These are phyloP conservation scores for Metarhizium humberi DNA, from an alignment of 2,329 filamentous ascomycete species.

Conservation along the genomic window DNA sequence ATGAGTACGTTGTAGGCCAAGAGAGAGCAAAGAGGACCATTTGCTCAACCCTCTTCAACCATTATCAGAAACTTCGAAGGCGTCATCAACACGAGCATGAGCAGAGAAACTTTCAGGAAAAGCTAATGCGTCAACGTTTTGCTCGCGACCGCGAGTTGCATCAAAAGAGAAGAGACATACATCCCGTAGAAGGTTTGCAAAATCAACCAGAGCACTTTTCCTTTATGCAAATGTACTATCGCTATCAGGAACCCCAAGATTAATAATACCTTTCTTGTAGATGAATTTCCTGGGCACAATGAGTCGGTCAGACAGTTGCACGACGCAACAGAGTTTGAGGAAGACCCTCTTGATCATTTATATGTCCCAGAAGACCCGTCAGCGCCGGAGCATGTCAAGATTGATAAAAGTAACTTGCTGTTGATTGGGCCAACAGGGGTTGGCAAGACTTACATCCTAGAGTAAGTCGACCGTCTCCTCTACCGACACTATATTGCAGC, in stretches of 20 bases:
- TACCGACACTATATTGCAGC: conserved; percentile 1
- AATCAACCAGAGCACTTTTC: conserved; percentile 5
- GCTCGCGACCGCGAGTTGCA: conserved; percentile 55
- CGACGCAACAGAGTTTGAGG: conserved; percentile 21
- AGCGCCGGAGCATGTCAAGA: conserved; percentile 48
- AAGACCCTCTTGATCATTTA: conserved; percentile 30
- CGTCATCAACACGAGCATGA: conserved; percentile 68
- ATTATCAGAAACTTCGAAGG: conserved; percentile 81
- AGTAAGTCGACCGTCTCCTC: conserved; percentile 33
- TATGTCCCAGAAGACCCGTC: conserved; percentile 39
- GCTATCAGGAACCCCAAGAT: conserved; percentile 15
- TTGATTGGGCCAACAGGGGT: conserved; percentile 88
- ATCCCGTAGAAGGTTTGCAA: conserved; percentile 70
- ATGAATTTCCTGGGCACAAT: conserved; percentile 45
- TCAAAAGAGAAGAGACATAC: conserved; percentile 46
- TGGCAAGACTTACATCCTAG: conserved; percentile 89
- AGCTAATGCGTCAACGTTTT: conserved; percentile 60
- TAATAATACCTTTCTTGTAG: conserved; percentile 32
- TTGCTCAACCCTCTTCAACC: conserved; percentile 89
- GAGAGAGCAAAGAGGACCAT: conserved; percentile 90
- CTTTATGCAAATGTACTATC: neutral
- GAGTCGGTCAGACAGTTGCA: conserved; percentile 36
- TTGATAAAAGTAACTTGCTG: conserved; percentile 93
- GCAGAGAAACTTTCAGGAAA: conserved; percentile 48
- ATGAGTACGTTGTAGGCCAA: conserved; percentile 94